phyloP scores from a whole-genome alignment of 2,329 filamentous ascomycete species.

The Thermomyces lanuginosus region DNA sequence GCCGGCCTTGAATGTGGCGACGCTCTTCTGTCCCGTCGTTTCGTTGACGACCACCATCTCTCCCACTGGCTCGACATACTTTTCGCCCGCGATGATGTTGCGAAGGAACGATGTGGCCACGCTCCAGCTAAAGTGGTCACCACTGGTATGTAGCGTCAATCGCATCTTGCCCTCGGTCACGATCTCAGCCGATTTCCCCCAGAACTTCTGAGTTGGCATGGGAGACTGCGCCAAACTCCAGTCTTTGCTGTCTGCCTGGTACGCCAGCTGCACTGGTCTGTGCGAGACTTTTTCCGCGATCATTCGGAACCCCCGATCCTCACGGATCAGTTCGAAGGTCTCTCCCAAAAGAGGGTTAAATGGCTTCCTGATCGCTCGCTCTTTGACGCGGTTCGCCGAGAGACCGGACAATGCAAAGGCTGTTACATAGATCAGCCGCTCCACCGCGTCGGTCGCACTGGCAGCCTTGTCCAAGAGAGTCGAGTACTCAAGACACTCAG shows the following conservation, averaged over 20 bases:
- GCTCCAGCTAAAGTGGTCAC: constrained; percentile 78
- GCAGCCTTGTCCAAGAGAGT: constrained; percentile 64
- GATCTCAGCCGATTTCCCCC: constrained; percentile 91
- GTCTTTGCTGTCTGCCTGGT: constrained; percentile 69
- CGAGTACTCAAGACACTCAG: constrained; percentile 84
- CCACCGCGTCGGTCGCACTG: constrained; percentile 37
- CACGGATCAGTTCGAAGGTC: constrained; percentile 80
- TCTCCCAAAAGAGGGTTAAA: constrained; percentile 96
- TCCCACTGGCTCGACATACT: constrained; percentile 90
- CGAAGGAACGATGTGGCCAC: constrained; percentile 79
- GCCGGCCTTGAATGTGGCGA: constrained; percentile 82
- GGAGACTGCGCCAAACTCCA: constrained; percentile 86
- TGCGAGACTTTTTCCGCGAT: constrained; percentile 93
- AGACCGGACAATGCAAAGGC: constrained; percentile 85
- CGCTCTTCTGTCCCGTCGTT: constrained; percentile 62
- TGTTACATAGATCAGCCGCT: constrained; percentile 68
- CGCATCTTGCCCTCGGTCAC: constrained; percentile 80
- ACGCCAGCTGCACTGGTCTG: constrained; percentile 78
- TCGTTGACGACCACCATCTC: constrained; percentile 78
- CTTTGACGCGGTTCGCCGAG: constrained; percentile 65
- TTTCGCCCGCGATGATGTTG: constrained; percentile 95
- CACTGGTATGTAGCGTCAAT: constrained; percentile 55
- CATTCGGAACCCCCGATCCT: constrained; percentile 74
- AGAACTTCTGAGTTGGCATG: constrained; percentile 87
- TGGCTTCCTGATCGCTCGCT: constrained; percentile 84